Base-by-base conservation (phyloP, 441 rosid species). In the Erysimum cheiri region DNA sequence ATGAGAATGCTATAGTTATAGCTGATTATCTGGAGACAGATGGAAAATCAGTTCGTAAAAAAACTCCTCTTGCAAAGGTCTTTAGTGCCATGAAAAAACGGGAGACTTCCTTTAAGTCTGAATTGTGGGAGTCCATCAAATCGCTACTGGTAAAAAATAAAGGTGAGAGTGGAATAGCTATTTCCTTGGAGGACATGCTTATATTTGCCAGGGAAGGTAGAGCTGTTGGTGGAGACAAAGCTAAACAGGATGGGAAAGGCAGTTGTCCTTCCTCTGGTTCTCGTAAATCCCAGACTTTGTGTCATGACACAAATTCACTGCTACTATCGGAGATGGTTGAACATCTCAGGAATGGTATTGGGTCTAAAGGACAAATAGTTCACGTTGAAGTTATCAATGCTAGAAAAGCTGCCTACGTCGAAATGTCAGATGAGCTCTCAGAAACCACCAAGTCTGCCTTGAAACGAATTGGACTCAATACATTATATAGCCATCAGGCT, bases 401-500 rank as follows among this genome's bases (percentile, higher is more conserved):
- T 26, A 85, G 95, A 70, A 85, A 79, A 71, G 88, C 97, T 64
- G 80, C 40, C 55, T 83, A 60, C 52, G 84, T 75, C 44, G 84
- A 87, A 71, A 77, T 90, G 47, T 89, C 97, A 60, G 58, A 68
- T 53, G 81, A 75, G 73, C 88, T 95, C 70, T 95, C 96, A 17
- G 85, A 86, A 60, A 76, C 76, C 77, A 84, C 84, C 14, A 90
- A 84, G 78, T 77, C 85, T 64, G 86, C 90, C 52, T 83, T 92
- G 73, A 81, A 83, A 79, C 65, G 73, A 36, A 81, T 89, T 77
- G 96, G 98, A 73, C 80, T 95, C 61, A 75, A 80, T 60, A 85
- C 80, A 79, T 82, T 95, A 60, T 95, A 92, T 70, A 84, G 87
- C 78, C 99, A 95, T 76, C 99, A 95, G 99, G 97, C 86, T 64